A percentile compares a stretch with the other conserved stretches of the same genome.
Evolutionary conservation across 2,329 filamentous ascomycete genomes (phyloP).

Genomic region (Pseudogymnoascus sp.): DNA sequence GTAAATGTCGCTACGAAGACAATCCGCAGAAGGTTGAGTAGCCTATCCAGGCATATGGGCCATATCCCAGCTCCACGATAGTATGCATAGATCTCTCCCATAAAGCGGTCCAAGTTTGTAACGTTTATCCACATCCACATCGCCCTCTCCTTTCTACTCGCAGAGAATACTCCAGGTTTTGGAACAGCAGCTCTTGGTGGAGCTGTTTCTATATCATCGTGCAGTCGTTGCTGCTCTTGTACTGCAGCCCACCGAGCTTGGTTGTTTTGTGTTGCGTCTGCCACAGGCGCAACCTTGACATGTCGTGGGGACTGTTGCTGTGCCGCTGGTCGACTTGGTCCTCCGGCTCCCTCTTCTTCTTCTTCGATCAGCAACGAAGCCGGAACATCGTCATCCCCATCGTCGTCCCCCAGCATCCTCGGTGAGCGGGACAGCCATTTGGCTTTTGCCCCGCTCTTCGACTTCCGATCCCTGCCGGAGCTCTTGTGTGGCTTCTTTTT

Average conservation of each 20-base stretch:
- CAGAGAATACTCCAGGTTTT: constrained; percentile 38
- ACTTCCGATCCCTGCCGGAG: constrained; percentile 12
- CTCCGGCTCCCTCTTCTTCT: constrained; percentile 22
- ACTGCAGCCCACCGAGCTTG: constrained; percentile 49
- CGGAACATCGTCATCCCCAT: constrained; percentile 47
- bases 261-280: constrained; percentile 21
- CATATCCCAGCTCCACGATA: constrained; percentile 60
- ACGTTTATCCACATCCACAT: constrained; percentile 70
- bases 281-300: neutral
- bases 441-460: constrained; percentile 13
- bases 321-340: constrained; percentile 17
- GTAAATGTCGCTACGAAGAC: constrained; percentile 61
- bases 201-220: constrained; percentile 30
- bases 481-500: constrained; percentile 14
- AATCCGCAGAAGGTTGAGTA: constrained; percentile 53
- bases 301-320: constrained; percentile 16
- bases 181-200: constrained; percentile 34
- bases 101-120: constrained; percentile 60
- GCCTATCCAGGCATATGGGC: constrained; percentile 54
- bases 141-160: constrained; percentile 57
- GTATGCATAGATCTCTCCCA: constrained; percentile 62
- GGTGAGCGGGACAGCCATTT: constrained; percentile 28
- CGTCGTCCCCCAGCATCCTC: constrained; percentile 27
- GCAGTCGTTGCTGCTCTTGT: constrained; percentile 44
- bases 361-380: constrained; percentile 54